Evolutionary conservation across 257 asterid species (phyloP).

Genomic region (Lantana camara): DNA sequence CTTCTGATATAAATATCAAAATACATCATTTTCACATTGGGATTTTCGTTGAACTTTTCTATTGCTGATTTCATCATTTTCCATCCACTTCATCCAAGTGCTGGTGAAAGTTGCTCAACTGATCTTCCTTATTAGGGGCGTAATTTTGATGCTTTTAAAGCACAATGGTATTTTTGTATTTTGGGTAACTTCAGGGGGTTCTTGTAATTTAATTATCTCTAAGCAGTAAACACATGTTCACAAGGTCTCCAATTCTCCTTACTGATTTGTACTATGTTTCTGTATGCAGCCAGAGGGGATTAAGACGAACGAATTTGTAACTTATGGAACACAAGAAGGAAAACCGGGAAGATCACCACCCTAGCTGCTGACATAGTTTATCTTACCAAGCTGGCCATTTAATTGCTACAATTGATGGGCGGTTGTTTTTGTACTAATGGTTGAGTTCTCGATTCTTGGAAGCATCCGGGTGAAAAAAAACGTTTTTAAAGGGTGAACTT

Average conservation of each 20-base stretch:
- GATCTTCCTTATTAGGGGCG: no score
- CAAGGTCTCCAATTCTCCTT: background rate
- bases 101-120: no score
- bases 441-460: slow-evolving; percentile 39
- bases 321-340: slow-evolving; percentile 35
- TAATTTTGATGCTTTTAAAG: no score
- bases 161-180: no score
- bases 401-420: slow-evolving; percentile 22
- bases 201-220: no score
- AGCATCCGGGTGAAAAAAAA: slow-evolving; percentile 25
- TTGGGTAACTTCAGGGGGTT: no score
- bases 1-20: no score
- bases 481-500: slow-evolving; percentile 30
- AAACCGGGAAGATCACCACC: slow-evolving; percentile 27
- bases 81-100: no score
- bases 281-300: slow-evolving; percentile 39
- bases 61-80: no score
- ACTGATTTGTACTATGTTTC: slow-evolving; percentile 28
- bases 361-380: slow-evolving; percentile 26
- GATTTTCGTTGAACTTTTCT: background rate
- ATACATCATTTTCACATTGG: no score
- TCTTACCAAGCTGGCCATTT: slow-evolving; percentile 31
- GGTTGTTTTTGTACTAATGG: slow-evolving; percentile 33
- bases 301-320: slow-evolving; percentile 34
- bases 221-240: no score